A percentile compares a stretch with the other conserved stretches of the same genome.
phyloP scores from a whole-genome alignment of 2,329 filamentous ascomycete genomes.

The Aureobasidium sp. region DNA sequence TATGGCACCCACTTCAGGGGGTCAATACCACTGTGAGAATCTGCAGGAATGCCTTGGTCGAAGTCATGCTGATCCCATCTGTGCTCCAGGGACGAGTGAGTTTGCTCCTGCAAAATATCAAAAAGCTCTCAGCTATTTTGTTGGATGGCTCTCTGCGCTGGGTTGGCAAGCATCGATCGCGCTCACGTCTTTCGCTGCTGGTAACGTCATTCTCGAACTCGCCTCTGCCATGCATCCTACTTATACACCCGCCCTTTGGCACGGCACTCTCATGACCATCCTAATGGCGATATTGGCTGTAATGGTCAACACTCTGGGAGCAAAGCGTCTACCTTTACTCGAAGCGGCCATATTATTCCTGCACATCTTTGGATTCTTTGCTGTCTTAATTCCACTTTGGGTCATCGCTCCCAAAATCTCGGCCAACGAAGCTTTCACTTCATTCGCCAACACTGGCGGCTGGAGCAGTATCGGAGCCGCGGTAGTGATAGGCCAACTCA shows the following conservation, averaged over 20 bases:
- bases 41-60: not conserved
- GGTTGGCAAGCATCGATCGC: constrained; percentile 32
- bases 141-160: constrained; percentile 36
- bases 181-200: constrained; percentile 13
- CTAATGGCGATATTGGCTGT: constrained; percentile 19
- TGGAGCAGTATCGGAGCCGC: constrained; percentile 31
- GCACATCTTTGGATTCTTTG: constrained; percentile 19
- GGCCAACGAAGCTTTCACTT: constrained; percentile 38
- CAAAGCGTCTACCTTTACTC: constrained; percentile 18
- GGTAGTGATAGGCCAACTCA: constrained; percentile 14
- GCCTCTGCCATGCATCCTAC: constrained; percentile 10
- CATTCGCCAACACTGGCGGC: constrained; percentile 39
- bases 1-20: constrained; percentile 32
- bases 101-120: constrained; percentile 29
- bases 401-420: constrained; percentile 35
- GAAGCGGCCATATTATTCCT: constrained; percentile 24
- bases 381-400: constrained; percentile 26
- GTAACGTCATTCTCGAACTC: constrained; percentile 12
- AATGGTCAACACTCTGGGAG: constrained; percentile 31
- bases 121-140: constrained; percentile 26
- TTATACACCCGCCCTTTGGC: constrained; percentile 18
- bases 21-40: not conserved
- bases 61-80: not conserved
- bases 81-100: constrained; percentile 23
- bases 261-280: constrained; percentile 21